A percentile compares a stretch with the other conserved stretches of the same genome.
These are phyloP conservation scores for Melanogaster broomeanus DNA, from an alignment of 768 basidiomycete genomes.

Conservation along the genomic window DNA sequence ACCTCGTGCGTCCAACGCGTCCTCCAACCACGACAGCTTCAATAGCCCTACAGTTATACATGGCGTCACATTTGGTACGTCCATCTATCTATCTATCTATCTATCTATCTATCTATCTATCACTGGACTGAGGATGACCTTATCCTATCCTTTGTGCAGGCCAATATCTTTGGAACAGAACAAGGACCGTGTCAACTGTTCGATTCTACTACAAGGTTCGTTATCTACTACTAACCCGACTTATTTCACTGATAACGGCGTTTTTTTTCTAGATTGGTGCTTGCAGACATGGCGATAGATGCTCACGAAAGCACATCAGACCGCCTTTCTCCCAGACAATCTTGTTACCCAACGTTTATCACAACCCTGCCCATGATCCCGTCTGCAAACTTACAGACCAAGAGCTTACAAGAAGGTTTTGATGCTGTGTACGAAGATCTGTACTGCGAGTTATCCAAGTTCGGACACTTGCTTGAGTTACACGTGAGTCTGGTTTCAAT, in stretches of 20 bases:
- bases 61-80: slow-evolving; percentile 78
- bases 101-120: background rate
- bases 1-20: too few relatives aligned
- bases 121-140: background rate
- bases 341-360: slow-evolving; percentile 94
- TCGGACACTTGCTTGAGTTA: slow-evolving; percentile 92
- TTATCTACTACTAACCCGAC: slow-evolving; percentile 3
- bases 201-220: slow-evolving; percentile 96
- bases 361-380: slow-evolving; percentile 95
- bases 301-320: slow-evolving; percentile 97
- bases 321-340: slow-evolving; percentile 98
- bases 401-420: slow-evolving; percentile 88
- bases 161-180: slow-evolving; percentile 95
- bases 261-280: slow-evolving; percentile 78
- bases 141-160: slow-evolving; percentile 43
- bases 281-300: slow-evolving; percentile 96
- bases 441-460: slow-evolving; percentile 92
- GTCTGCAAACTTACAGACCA: slow-evolving; percentile 85
- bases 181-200: slow-evolving; percentile 97
- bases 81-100: background rate
- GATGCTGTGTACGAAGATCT: slow-evolving; percentile 95
- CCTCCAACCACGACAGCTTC: background rate
- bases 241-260: slow-evolving; percentile 1
- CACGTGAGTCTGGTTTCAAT: slow-evolving; percentile 59
- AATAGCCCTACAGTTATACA: slow-evolving; percentile 14